These are phyloP conservation scores for Phoenix dactylifera DNA, from an alignment of 176 grass and related monocot genomes.

Conservation along the genomic window DNA sequence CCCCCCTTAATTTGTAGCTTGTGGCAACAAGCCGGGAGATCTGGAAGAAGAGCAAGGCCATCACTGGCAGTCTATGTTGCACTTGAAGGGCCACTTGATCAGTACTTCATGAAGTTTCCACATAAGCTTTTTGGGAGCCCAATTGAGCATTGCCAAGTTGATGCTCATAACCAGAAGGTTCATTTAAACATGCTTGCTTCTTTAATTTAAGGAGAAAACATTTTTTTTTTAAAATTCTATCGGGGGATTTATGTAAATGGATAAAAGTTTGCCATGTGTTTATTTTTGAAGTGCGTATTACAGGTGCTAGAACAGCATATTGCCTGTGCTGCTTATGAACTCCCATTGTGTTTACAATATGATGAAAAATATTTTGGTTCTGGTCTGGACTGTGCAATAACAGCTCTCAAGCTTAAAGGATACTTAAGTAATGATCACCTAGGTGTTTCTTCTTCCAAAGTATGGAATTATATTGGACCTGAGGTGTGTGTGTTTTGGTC, in stretches of 20 bases:
- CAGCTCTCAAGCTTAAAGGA: constrained; percentile 53
- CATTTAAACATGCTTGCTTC: constrained; percentile 2
- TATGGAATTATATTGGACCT: constrained; percentile 86
- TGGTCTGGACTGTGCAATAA: constrained; percentile 34
- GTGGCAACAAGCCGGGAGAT: constrained; percentile 96
- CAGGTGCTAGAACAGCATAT: constrained; percentile 82
- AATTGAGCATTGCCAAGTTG: constrained; percentile 93
- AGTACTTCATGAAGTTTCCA: constrained; percentile 95
- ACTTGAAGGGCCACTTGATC: constrained; percentile 88
- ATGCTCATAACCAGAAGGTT: constrained; percentile 72
- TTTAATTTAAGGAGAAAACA: no score
- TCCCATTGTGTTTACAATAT: constrained; percentile 78
- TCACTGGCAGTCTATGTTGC: constrained; percentile 92
- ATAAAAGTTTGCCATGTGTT: no score
- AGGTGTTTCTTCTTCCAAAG: constrained; percentile 53
- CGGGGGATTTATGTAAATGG: no score
- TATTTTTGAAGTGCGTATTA: neutral
- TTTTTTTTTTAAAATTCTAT: no score
- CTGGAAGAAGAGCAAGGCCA: constrained; percentile 74
- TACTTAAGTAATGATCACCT: constrained; percentile 46
- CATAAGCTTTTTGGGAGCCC: constrained; percentile 68
- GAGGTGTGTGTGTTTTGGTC: constrained; percentile 38
- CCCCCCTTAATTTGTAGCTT: constrained; percentile 40
- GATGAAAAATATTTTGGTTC: constrained; percentile 65
- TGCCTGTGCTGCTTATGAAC: constrained; percentile 84